These are phyloP conservation scores for Aquanectria penicillioides DNA, from an alignment of 2,329 filamentous ascomycete genomes.

Conservation along the genomic window DNA sequence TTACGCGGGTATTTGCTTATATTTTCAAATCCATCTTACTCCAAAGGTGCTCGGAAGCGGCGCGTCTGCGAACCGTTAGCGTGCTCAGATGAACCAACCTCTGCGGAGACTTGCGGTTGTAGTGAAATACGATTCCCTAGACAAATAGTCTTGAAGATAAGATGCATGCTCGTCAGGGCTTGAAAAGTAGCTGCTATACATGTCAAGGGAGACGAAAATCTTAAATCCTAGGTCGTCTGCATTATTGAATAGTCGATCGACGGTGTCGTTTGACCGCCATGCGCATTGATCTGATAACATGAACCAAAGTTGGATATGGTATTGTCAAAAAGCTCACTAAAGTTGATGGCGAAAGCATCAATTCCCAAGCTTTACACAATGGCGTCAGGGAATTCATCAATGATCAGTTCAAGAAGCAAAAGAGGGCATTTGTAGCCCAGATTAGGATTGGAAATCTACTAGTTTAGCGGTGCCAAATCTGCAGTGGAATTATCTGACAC, in stretches of 20 bases:
- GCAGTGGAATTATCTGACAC: too few species aligned
- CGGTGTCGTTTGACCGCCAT: constrained; percentile 7
- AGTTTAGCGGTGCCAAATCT: too few species aligned
- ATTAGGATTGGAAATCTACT: not conserved
- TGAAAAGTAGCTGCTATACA: constrained; percentile 9
- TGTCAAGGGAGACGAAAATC: constrained; percentile 24
- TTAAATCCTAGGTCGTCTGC: constrained; percentile 16
- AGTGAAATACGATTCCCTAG: constrained; percentile 14
- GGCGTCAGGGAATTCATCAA: not conserved
- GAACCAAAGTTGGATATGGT: not conserved
- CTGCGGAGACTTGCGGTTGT: constrained; percentile 6
- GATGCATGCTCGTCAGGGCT: constrained; percentile 10
- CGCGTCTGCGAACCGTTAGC: too few species aligned
- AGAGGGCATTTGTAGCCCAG: too few species aligned
- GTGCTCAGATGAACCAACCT: too few species aligned
- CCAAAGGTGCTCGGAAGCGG: constrained; percentile 23
- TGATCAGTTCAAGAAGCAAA: too few species aligned
- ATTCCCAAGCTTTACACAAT: constrained; percentile 11
- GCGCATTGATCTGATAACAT: constrained; percentile 11
- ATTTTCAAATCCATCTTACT: not conserved
- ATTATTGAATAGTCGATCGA: constrained; percentile 13
- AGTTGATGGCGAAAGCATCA: constrained; percentile 21
- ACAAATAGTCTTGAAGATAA: constrained; percentile 10
- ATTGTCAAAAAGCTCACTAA: not conserved
- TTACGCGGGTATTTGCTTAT: not conserved